These are phyloP conservation scores for Cystofilobasidium macerans DNA, from an alignment of 768 basidiomycete species.

Conservation along the genomic window DNA sequence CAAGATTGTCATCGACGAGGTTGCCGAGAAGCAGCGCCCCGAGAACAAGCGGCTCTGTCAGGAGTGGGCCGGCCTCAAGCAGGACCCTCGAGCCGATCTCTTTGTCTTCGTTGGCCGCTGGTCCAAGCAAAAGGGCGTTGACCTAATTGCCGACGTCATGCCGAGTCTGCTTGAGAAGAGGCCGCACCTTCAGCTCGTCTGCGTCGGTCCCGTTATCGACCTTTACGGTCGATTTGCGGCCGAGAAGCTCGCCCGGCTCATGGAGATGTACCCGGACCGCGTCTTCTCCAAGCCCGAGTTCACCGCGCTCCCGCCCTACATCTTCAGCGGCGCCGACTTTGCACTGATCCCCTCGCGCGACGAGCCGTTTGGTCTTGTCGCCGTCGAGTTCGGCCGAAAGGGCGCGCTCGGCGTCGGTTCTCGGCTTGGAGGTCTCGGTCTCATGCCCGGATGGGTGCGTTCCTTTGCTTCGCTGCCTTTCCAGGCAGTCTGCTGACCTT, in stretches of 20 bases:
- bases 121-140: slow-evolving; percentile 97
- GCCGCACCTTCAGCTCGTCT: slow-evolving; percentile 70
- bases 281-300: slow-evolving; percentile 96
- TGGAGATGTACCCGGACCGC: slow-evolving; percentile 89
- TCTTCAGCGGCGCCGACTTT: slow-evolving; percentile 91
- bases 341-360: slow-evolving; percentile 91
- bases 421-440: slow-evolving; percentile 82
- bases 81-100: slow-evolving; percentile 76
- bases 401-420: slow-evolving; percentile 91
- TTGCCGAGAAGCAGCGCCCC: slow-evolving; percentile 73
- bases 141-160: slow-evolving; percentile 92
- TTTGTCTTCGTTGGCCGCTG: slow-evolving; percentile 96
- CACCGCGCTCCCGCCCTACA: slow-evolving; percentile 79
- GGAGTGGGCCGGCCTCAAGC: slow-evolving; percentile 87
- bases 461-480: neutral
- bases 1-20: slow-evolving; percentile 65
- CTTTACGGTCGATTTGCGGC: slow-evolving; percentile 90
- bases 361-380: slow-evolving; percentile 82
- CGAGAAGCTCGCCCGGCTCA: slow-evolving; percentile 79
- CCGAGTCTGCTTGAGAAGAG: slow-evolving; percentile 78
- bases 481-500: neutral
- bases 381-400: slow-evolving; percentile 91
- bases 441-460: slow-evolving; percentile 96
- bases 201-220: slow-evolving; percentile 90
- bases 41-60: slow-evolving; percentile 85